Evolutionary conservation across 106 monocot species (phyloP), one percentile per base, ranked within the genome.

Genomic region (Gastrodia elata): DNA sequence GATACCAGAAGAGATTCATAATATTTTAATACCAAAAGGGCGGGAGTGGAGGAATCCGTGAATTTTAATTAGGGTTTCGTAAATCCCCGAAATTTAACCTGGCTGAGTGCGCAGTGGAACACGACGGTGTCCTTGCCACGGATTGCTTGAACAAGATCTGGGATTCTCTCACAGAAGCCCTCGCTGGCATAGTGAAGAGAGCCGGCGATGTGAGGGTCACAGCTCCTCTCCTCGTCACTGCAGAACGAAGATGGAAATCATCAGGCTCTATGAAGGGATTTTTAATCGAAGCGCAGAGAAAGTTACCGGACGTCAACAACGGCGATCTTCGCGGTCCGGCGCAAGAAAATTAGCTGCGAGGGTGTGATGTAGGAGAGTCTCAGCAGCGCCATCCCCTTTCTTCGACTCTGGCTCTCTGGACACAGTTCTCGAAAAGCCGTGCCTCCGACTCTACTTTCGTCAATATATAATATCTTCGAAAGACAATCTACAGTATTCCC

Each of bases 201-300:
- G 3, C 96, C 92, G 0, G 77, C 92, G 40, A 96, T 96, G 84
- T 96, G 96, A 41, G 87, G 84, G 38, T 92, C 89, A 73, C 90
- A 90, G 81, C 77, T 92, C 86, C 96, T 80, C 90, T 96, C 96
- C 40, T 96, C 96, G 44, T 96, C 96, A 87, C 96, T 96, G 43
- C 7, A 9, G 16, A 55, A 30, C 9, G 18, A 39, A 6, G 26
- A 28, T 18, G 11, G 24, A 44, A 10, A 5, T 27, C 5, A 1
- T 4, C 30, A 35, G 35, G 25, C 46, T 67, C 46, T 15, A 33
- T 67, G 15, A n/a, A 38, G 0, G 18, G 68, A 24, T 33, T 11
- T 56, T 38, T 20, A 8, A 73, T 15, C 11, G 20, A n/a, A 35
- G 40, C 20, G 0, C 10, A 6, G 41, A 20, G 39, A 24, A 2